Base-by-base conservation (phyloP, 2,329 filamentous ascomycete species). In the Colletotrichum sp. region DNA sequence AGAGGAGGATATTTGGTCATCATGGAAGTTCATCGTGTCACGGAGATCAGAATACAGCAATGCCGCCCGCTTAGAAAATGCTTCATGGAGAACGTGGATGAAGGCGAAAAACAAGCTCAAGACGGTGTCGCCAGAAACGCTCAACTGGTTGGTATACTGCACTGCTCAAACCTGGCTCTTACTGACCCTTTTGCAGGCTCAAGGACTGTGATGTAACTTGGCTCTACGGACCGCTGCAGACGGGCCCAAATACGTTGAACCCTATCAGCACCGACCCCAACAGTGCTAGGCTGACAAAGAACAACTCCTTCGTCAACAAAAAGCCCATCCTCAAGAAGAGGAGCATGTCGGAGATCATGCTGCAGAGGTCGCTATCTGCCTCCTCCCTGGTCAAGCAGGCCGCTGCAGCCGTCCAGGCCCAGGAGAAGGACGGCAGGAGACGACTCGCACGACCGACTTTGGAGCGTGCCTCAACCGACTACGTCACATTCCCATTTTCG, bases 151-250 rank as follows among this genome's bases (percentile, higher is more conserved):
- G 81, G 92, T 88, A 52, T 34, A 9, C 7, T 18, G 27, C 34
- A 25, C 16, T n/a, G 27, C 43, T 52, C 55, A 52, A 32, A 43
- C 2, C 36, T 28, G n/a, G 13, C 65, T 39, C 13, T 36, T 5
- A 71, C 77, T 79, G 66, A 79, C 73, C 56, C 8, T 48, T 52
- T n/a, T 9, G 62, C 80, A 98, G 96, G 96, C 89, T 98, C 76
- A 99, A 98, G 84, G 97, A 98, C 80, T 97, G 94, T 83, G 96
- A 99, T 84, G 96, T 98, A 36, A 98, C 96, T 61, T 99, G 96
- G 97, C 89, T 99, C 1, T 99, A 98, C 81, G 97, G 97, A 0
- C 97, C 97, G 15, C 86, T 98, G 65, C 96, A 98, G 83, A 94
- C 93, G 1, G 93, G 93, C 27, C 87, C 89, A 6, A 90, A 88